Conservation (phyloP, 495 filamentous ascomycete genomes). For the Patellaria atrata region DNA sequence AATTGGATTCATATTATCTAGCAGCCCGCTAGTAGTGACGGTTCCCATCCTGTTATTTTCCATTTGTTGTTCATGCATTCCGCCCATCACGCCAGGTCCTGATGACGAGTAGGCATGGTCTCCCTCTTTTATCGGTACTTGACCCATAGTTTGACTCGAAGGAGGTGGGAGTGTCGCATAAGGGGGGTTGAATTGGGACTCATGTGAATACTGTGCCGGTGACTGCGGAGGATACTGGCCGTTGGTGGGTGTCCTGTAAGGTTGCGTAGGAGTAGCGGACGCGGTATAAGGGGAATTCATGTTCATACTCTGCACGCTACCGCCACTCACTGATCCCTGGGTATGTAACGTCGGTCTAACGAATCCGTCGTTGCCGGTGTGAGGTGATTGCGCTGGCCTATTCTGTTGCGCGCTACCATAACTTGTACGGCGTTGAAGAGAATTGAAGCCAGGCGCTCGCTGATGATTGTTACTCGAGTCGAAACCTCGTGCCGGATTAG, state of each 20-base stretch:
- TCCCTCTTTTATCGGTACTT: slow-evolving; percentile 2
- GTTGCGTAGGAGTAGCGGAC: slow-evolving; percentile 14
- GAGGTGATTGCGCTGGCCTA: not conserved
- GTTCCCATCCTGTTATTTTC: too few species aligned
- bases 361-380: not conserved
- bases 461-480: too few species aligned
- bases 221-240: slow-evolving; percentile 10
- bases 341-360: too few species aligned
- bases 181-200: slow-evolving; percentile 15
- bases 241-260: slow-evolving; percentile 6
- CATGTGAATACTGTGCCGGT: slow-evolving; percentile 9
- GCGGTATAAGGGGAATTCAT: slow-evolving; percentile 18
- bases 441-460: too few species aligned
- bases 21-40: slow-evolving; percentile 22
- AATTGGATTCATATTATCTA: slow-evolving; percentile 52
- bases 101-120: slow-evolving; percentile 16
- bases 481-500: too few species aligned
- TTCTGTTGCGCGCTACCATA: too few species aligned
- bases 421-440: too few species aligned
- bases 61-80: too few species aligned
- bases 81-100: slow-evolving; percentile 14
- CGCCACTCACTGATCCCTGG: too few species aligned
- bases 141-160: slow-evolving; percentile 8
- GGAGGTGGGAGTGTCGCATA: slow-evolving; percentile 19
- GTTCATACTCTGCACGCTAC: too few species aligned